Conservation (phyloP, 768 basidiomycete species). For the Suillus ampliporus region DNA sequence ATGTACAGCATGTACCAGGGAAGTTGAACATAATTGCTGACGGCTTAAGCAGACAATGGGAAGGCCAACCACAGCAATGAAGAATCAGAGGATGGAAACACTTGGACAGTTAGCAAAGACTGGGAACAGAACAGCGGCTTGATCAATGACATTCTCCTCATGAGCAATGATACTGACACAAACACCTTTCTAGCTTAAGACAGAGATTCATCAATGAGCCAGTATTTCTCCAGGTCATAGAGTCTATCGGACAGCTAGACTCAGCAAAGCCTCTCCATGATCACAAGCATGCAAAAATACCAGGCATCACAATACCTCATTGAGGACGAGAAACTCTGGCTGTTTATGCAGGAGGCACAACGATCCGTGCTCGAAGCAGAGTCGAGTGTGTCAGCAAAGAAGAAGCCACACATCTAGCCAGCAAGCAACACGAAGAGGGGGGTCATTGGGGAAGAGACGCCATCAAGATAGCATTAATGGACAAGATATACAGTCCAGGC, state of each 20-base stretch:
- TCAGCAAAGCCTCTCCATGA: too few relatives aligned
- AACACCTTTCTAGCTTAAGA: too few relatives aligned
- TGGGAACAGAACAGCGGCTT: constrained; percentile 29
- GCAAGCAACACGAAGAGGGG: constrained; percentile 1
- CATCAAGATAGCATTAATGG: constrained; percentile 36
- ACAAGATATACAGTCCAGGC: constrained; percentile 30
- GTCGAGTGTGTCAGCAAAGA: constrained; percentile 10
- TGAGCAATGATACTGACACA: neutral
- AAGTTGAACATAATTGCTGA: constrained; percentile 35
- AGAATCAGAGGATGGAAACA: constrained; percentile 30
- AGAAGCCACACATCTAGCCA: constrained; percentile 8
- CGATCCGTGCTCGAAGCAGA: constrained; percentile 11
- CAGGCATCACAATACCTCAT: too few relatives aligned
- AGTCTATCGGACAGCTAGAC: too few relatives aligned
- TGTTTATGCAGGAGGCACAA: neutral
- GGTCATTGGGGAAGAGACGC: constrained; percentile 43
- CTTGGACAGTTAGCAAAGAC: constrained; percentile 39
- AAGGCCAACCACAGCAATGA: constrained; percentile 14
- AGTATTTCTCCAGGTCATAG: too few relatives aligned
- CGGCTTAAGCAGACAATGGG: constrained; percentile 33
- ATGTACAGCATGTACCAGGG: constrained; percentile 29
- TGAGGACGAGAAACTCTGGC: too few relatives aligned
- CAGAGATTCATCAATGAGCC: too few relatives aligned
- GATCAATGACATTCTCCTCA: constrained; percentile 23
- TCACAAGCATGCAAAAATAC: too few relatives aligned